These are phyloP conservation scores for Postia placenta DNA, from an alignment of 768 basidiomycete genomes.

Conservation along the genomic window DNA sequence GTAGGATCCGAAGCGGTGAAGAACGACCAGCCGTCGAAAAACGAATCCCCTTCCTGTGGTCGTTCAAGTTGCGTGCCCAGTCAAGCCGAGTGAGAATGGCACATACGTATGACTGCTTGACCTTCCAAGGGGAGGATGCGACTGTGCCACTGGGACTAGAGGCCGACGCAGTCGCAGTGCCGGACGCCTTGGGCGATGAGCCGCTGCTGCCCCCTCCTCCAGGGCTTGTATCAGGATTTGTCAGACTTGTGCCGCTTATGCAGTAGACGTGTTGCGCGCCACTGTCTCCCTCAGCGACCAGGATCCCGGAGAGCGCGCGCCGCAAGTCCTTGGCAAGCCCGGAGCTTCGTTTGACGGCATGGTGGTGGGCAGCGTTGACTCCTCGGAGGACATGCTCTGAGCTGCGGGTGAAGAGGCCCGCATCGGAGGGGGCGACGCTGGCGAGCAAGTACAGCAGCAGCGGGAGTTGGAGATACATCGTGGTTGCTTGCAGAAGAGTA, in stretches of 20 bases:
- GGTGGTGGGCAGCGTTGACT: conserved; percentile 46
- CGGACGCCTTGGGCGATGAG: conserved; percentile 6
- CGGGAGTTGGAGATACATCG: conserved; percentile 20
- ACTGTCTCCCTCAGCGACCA: conserved; percentile 24
- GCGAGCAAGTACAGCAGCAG: conserved; percentile 27
- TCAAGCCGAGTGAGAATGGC: not conserved
- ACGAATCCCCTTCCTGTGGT: conserved; percentile 55
- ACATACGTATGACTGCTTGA: conserved; percentile 54
- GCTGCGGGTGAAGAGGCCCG: conserved; percentile 18
- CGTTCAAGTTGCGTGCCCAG: not conserved
- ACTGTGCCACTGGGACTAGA: conserved; percentile 9
- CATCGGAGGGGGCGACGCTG: conserved; percentile 23
- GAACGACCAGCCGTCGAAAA: conserved; percentile 85
- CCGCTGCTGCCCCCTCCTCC: conserved; percentile 5
- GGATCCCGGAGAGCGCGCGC: conserved; percentile 50
- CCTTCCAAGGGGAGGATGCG: conserved; percentile 32
- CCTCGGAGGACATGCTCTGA: conserved; percentile 35
- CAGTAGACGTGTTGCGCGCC: conserved; percentile 28
- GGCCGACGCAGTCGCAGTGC: conserved; percentile 11
- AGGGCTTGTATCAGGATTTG: not conserved
- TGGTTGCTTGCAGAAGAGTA: conserved; percentile 1
- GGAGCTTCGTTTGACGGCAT: conserved; percentile 54
- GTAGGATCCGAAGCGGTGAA: conserved; percentile 70
- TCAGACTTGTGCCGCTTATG: conserved; percentile 17
- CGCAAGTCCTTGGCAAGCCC: conserved; percentile 67